These are phyloP conservation scores for Colletotrichum sp. DNA, from an alignment of 2,329 filamentous ascomycete genomes.

Conservation along the genomic window DNA sequence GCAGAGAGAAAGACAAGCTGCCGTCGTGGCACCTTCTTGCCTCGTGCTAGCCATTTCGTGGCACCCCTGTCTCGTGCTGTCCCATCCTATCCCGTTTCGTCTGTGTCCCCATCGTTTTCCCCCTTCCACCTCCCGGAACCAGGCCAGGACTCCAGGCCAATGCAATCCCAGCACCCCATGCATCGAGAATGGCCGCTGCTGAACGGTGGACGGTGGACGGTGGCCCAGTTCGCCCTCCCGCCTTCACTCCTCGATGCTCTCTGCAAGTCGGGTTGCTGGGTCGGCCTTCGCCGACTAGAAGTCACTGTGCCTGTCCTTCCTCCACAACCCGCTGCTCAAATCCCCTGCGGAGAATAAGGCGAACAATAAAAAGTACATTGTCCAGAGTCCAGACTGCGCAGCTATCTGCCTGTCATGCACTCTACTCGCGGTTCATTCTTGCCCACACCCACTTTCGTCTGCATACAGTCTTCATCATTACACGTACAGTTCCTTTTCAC, in stretches of 20 bases:
- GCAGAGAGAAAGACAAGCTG: background rate
- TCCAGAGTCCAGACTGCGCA: background rate
- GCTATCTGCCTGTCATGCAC: slow-evolving; percentile 5
- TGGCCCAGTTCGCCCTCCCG: background rate
- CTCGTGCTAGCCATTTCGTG: slow-evolving; percentile 11
- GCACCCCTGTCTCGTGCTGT: background rate
- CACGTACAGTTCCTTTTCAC: background rate
- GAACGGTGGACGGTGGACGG: background rate
- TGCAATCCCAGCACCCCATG: background rate
- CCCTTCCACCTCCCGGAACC: background rate
- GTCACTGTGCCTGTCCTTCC: background rate
- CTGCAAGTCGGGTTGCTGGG: background rate
- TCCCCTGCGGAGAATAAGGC: background rate
- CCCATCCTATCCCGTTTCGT: slow-evolving; percentile 11
- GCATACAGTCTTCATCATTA: background rate
- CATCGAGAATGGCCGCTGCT: background rate
- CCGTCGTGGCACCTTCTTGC: slow-evolving; percentile 17
- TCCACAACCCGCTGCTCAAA: background rate
- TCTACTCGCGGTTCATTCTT: background rate
- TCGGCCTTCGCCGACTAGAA: background rate
- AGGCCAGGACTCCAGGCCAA: background rate
- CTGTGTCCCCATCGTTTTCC: background rate
- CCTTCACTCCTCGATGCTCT: background rate
- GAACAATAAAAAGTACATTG: background rate
- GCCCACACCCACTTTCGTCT: background rate